Evolutionary conservation across 768 basidiomycete genomes (phyloP), one percentile per base, ranked within the genome.

Genomic region (Chiua virens): DNA sequence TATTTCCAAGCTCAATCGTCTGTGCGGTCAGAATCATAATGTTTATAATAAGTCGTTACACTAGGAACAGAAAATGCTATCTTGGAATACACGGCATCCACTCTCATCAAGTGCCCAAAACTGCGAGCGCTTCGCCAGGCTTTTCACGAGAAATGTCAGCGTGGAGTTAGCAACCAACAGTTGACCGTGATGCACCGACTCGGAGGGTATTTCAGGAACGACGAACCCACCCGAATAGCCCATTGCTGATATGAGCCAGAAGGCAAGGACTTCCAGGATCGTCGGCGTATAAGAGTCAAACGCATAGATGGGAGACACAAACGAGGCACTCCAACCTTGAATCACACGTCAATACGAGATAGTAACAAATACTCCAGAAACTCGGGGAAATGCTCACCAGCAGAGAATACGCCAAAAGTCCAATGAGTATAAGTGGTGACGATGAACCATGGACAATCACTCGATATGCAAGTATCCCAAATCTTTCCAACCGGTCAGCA

Each of bases 221-320:
- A 51, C 44, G 42, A 71, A 69, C 14, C 68, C 63, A 37, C 65
- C 68, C 3, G 64, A 53, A 34, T 74, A 59, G 0, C 66, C 70
- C 75, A 79, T 76, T 10, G 80, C 76, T 45, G 82, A 82, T 34
- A 72, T 72, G 43, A 81, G 61, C 83, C 83, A 86, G 62, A 75
- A 84, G 8, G 73, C 63, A 21, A 85, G 62, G 52, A 71, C 67
- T 63, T 83, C 79, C 47, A 79, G 56, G 42, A 84, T 69, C 13
- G 79, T 75, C n/a, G 81, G 82, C 14, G 61, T 63, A 41, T 57
- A 53, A 21, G 68, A 57, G 57, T 79, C 67, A 54, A 68, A 74
- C 14, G 63, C 51, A 58, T 76, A 79, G 22, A 80, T 69, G 28
- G 70, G 66, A 3, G 79, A 76, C 17, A 81, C 75, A 47, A 78